These are phyloP conservation scores for Rhizopogon vesiculosus DNA, from an alignment of 768 basidiomycete genomes.

Conservation along the genomic window DNA sequence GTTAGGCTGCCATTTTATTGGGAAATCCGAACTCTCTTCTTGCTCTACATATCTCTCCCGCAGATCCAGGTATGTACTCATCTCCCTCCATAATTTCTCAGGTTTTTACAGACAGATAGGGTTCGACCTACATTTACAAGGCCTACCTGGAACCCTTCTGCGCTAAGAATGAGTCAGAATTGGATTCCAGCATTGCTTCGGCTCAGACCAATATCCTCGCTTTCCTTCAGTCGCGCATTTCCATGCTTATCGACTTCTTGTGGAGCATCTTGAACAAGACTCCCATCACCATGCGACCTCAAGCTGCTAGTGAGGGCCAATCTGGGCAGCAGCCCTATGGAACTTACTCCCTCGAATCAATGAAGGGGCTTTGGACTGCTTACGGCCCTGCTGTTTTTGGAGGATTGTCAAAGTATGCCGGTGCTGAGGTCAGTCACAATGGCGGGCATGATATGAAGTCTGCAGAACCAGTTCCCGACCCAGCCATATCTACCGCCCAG, in stretches of 20 bases:
- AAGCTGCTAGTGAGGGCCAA: slow-evolving; percentile 19
- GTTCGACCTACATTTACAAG: slow-evolving; percentile 62
- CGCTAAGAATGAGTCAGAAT: slow-evolving; percentile 48
- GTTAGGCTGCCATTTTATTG: slow-evolving; percentile 73
- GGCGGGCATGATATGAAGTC: background rate
- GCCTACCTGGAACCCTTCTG: slow-evolving; percentile 60
- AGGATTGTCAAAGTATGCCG: slow-evolving; percentile 17
- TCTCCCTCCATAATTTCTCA: background rate
- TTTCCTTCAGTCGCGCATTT: slow-evolving; percentile 52
- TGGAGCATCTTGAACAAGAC: slow-evolving; percentile 40
- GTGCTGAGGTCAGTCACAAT: slow-evolving; percentile 6
- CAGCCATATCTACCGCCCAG: background rate
- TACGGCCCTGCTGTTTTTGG: slow-evolving; percentile 37
- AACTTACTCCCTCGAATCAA: slow-evolving; percentile 23
- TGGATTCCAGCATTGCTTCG: slow-evolving; percentile 55
- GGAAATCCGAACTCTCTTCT: slow-evolving; percentile 64
- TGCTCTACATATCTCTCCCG: slow-evolving; percentile 65
- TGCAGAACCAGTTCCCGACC: background rate
- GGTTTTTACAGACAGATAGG: slow-evolving; percentile 35
- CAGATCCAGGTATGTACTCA: slow-evolving; percentile 53
- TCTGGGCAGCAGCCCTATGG: slow-evolving; percentile 9
- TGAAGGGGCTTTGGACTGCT: slow-evolving; percentile 35
- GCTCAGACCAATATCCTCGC: slow-evolving; percentile 48
- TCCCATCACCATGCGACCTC: slow-evolving; percentile 21
- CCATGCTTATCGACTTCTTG: slow-evolving; percentile 43